Evolutionary conservation across 441 rosid genomes (phyloP), one percentile per base, ranked within the genome.

Genomic region (Adansonia grandidieri): DNA sequence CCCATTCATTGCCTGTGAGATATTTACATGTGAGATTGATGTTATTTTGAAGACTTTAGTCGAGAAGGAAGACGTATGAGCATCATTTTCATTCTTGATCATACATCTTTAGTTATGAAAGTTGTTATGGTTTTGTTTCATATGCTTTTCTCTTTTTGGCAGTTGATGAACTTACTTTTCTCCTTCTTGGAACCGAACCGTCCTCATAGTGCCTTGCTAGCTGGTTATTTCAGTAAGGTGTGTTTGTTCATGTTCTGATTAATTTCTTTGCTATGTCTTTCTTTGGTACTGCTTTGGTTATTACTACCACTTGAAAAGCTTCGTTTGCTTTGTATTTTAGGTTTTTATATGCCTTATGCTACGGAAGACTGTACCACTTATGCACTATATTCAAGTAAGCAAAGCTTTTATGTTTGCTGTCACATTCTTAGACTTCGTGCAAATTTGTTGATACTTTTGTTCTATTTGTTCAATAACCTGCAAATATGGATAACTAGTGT

Each of bases 181-280:
- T 82, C 97, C 75, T 97, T 97, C 87, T 86, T 97, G 97, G 94
- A 93, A 85, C 96, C 98, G 2, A 83, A 87, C 77, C 95, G 91
- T 76, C 87, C 87, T 80, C 99, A 93, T 81, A 93, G 97, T 82
- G 89, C 98, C 5, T 84, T 91, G 85, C 86, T 92, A 80, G 99
- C 99, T 72, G 99, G 99, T 74, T 97, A 95, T 85, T 97, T 97
- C 57, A 91, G 99, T 84, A 97, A 95, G 93, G 99, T 97, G 71
- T 77, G 77, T 60, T 77, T 75, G 57, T 28, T 45, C 48, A 45
- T 56, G 14, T 76, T 65, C 14, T 67, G 22, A 62, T 53, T 69
- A 45, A n/a, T 73, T 51, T 11, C 14, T 71, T n/a, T 64, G 15
- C 20, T 65, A 19, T 19, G 74, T 37, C 53, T 79, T 56, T 57